Percentiles rank a stretch among this genome's conserved stretches.
Conservation (phyloP, 495 filamentous ascomycete species). For the Astrothelium macrocarpum region DNA sequence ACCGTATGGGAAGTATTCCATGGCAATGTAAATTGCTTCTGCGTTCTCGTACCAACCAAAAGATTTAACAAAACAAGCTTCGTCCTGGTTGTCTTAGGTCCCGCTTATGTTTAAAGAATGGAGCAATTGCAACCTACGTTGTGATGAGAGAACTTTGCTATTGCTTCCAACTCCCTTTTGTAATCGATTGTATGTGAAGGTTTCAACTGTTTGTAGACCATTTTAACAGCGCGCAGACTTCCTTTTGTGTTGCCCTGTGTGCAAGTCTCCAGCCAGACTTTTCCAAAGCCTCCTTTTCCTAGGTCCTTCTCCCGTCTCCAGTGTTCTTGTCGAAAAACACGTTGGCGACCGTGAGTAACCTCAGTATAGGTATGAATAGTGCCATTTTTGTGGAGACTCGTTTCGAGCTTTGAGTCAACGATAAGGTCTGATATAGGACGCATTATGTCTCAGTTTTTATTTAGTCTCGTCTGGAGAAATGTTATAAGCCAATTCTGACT, state of each 20-base stretch:
- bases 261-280: not conserved
- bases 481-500: no score
- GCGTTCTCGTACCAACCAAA: not conserved
- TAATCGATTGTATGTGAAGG: not conserved
- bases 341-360: not conserved
- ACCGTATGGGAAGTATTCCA: not conserved
- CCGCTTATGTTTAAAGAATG: not conserved
- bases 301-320: not conserved
- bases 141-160: not conserved
- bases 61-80: not conserved
- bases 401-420: not conserved
- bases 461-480: no score
- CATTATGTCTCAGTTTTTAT: not conserved
- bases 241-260: not conserved
- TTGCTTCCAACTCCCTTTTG: not conserved
- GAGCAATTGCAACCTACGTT: not conserved
- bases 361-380: not conserved
- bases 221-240: not conserved
- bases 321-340: not conserved
- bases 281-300: not conserved
- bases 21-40: not conserved
- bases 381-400: not conserved
- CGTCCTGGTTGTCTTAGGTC: not conserved
- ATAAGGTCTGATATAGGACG: not conserved
- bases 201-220: not conserved